Evolutionary conservation across 805 yeast species (phyloP).

Genomic region (Yamadazyma takamatsuzukensis): DNA sequence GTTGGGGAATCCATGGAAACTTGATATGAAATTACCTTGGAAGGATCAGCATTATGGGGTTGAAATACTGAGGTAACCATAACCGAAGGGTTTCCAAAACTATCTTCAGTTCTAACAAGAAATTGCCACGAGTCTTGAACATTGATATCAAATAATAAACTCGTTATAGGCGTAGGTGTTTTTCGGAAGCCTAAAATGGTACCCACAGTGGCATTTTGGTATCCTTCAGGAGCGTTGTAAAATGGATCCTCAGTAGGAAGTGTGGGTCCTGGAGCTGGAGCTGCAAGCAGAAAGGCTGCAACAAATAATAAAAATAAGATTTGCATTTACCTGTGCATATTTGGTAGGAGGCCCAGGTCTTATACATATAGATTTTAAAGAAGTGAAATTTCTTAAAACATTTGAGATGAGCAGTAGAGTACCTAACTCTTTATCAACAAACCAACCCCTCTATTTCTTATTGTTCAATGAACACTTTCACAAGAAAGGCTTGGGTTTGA

Average conservation of each 20-base stretch:
- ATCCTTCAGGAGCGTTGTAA: conserved; percentile 19
- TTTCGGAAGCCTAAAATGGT: conserved; percentile 19
- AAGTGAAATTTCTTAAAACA: too few relatives aligned
- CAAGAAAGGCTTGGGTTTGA: too few relatives aligned
- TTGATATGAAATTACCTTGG: conserved; percentile 24
- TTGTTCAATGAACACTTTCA: too few relatives aligned
- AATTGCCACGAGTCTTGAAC: conserved; percentile 22
- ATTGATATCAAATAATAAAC: conserved; percentile 16
- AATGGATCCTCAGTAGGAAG: conserved; percentile 22
- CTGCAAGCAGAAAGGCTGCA: conserved; percentile 3
- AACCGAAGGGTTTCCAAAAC: conserved; percentile 22
- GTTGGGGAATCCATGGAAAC: conserved; percentile 25
- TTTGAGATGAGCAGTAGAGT: too few relatives aligned
- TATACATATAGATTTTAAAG: too few relatives aligned
- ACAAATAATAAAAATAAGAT: conserved; percentile 5
- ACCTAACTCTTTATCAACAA: too few relatives aligned
- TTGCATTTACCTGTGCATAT: too few relatives aligned
- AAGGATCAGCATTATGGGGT: conserved; percentile 24
- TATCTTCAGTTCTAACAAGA: conserved; percentile 19
- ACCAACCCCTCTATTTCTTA: too few relatives aligned
- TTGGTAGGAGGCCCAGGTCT: too few relatives aligned
- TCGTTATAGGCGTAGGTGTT: conserved; percentile 16
- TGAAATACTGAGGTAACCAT: conserved; percentile 22
- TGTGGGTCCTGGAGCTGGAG: conserved; percentile 7
- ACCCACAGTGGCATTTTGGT: conserved; percentile 18